These are phyloP conservation scores for Trichosporon sp. DNA, from an alignment of 1,284 basidiomycete species.

Conservation along the genomic window DNA sequence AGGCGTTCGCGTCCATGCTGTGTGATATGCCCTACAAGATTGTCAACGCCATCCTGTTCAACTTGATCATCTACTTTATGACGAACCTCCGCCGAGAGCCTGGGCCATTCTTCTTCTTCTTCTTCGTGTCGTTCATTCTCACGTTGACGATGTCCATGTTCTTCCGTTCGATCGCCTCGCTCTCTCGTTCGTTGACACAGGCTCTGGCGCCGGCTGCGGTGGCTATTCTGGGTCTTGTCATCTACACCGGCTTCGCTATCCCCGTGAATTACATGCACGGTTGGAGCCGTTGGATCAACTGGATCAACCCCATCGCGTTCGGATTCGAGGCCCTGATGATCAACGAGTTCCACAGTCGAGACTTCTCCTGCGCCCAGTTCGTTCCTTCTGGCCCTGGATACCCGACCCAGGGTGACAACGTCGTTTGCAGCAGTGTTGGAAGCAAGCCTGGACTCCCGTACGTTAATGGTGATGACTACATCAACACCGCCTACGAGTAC, in stretches of 20 bases:
- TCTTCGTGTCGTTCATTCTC: constrained; percentile 47
- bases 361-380: constrained; percentile 43
- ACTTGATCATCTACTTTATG: constrained; percentile 51
- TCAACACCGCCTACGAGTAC: constrained; percentile 62
- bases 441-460: constrained; percentile 39
- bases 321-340: constrained; percentile 52
- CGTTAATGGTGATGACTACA: constrained; percentile 56
- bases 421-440: constrained; percentile 52
- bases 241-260: constrained; percentile 53
- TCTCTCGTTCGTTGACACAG: constrained; percentile 45
- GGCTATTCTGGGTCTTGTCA: constrained; percentile 52
- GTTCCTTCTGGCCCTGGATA: constrained; percentile 49
- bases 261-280: constrained; percentile 48
- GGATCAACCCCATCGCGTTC: constrained; percentile 52
- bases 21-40: constrained; percentile 54
- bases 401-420: constrained; percentile 30
- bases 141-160: constrained; percentile 53
- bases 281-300: constrained; percentile 55
- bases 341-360: constrained; percentile 52
- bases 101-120: constrained; percentile 47
- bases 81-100: constrained; percentile 49
- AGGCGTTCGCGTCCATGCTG: constrained; percentile 51
- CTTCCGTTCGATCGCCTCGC: constrained; percentile 53
- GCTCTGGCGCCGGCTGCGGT: constrained; percentile 52
- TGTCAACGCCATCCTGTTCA: constrained; percentile 45